Evolutionary conservation across 2,329 filamentous ascomycete genomes (phyloP).

Genomic region (Nemania sp.): DNA sequence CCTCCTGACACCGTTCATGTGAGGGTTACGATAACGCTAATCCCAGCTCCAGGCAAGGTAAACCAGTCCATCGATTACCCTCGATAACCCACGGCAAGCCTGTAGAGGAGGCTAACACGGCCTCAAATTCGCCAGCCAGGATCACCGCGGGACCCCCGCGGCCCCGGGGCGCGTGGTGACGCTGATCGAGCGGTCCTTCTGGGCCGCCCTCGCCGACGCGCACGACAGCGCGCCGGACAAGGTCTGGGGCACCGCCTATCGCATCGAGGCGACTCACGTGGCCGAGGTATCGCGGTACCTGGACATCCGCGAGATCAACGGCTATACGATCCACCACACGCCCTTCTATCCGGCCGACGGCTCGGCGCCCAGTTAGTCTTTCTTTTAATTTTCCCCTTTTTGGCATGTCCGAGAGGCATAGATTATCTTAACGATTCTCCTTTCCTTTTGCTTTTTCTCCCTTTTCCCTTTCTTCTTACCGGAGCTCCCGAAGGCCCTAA

Average conservation of each 20-base stretch:
- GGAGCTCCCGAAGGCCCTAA: no score
- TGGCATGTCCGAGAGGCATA: no score
- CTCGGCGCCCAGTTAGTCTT: constrained; percentile 45
- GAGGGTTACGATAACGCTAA: constrained; percentile 15
- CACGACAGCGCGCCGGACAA: constrained; percentile 63
- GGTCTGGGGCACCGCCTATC: constrained; percentile 94
- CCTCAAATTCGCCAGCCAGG: constrained; percentile 64
- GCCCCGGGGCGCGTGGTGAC: constrained; percentile 91
- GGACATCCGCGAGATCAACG: constrained; percentile 96
- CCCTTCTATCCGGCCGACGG: constrained; percentile 68
- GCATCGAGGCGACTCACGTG: constrained; percentile 73
- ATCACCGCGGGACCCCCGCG: constrained; percentile 90
- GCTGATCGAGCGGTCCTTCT: constrained; percentile 82
- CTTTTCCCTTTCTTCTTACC: no score
- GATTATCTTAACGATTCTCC: no score
- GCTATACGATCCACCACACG: constrained; percentile 91
- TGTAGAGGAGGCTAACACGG: constrained; percentile 16
- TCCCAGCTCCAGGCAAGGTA: constrained; percentile 33
- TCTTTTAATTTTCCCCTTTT: no score
- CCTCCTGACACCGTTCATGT: not conserved
- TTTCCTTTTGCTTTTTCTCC: no score
- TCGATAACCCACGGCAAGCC: not conserved
- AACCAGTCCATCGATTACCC: not conserved
- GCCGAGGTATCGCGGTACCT: constrained; percentile 86
- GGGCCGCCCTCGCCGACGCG: constrained; percentile 75